Base-by-base conservation (phyloP, 192 early-diverging fungal species). In the Umbelopsis sp. region DNA sequence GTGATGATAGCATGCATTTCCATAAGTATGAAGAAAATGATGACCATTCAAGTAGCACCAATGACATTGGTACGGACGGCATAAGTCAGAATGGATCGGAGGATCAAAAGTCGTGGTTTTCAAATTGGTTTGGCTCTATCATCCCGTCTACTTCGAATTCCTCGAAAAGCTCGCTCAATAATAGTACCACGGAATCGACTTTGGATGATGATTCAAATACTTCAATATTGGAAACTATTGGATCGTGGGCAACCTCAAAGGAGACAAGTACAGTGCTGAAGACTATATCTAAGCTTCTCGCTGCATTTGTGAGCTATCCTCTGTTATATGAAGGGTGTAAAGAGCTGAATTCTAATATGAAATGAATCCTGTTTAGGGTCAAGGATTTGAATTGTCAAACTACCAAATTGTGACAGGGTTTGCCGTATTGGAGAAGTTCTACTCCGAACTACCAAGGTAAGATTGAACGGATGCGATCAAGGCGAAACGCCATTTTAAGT, bases 311-410 rank as follows among this genome's bases (percentile, higher is more conserved):
- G 53, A 74, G 77, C 74, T 3, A 53, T 11, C 6, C 22, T 22
- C 9, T 10, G 0, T 53, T 53, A 14, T 8, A 26, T n/a, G n/a
- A n/a, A n/a, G n/a, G n/a, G n/a, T n/a, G n/a, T n/a, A n/a, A n/a
- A n/a, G n/a, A n/a, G n/a, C n/a, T n/a, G n/a, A n/a, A n/a, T n/a
- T n/a, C n/a, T n/a, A n/a, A n/a, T n/a, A n/a, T 25, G n/a, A 54
- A 10, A 6, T 3, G 4, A 24, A 26, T 11, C 34, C 31, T 50
- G 14, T 51, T 21, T 84, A 89, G 77, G 86, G 87, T 16, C 90
- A 92, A 75, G 91, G 91, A 38, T 83, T 92, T 44, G 91, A 92
- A 76, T 74, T 89, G 54, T 85, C 88, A 9, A 87, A 85, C 69
- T 75, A 86, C 5, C 88, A 90, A 74, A 80, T 92, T 32, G 67